These are phyloP conservation scores for Quercus robur DNA, from an alignment of 306 rosid genomes.

Conservation along the genomic window DNA sequence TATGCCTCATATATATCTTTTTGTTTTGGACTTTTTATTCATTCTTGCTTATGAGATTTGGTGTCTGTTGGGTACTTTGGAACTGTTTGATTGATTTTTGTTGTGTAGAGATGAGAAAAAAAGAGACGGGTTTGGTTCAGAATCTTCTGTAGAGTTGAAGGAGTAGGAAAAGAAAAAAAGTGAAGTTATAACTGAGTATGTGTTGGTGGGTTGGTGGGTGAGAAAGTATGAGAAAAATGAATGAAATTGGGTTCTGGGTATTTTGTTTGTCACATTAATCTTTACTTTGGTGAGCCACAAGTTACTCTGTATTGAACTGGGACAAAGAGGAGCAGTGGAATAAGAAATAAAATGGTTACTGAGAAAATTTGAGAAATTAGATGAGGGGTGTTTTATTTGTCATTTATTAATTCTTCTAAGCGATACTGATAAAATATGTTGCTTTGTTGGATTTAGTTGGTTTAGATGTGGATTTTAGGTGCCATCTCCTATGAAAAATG, in stretches of 20 bases:
- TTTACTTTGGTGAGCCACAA: too few species aligned
- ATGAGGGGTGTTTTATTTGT: neutral
- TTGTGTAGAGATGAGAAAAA: neutral
- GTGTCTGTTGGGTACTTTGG: neutral
- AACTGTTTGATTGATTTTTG: neutral
- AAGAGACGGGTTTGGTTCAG: neutral
- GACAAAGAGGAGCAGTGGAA: neutral
- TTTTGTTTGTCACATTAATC: neutral
- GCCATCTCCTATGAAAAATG: neutral
- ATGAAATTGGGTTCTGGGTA: neutral
- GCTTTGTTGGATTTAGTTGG: neutral
- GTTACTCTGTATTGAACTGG: neutral
- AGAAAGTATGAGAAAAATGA: neutral
- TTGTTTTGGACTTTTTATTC: neutral
- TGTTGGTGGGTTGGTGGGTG: neutral
- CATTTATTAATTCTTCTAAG: neutral
- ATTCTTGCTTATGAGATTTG: neutral
- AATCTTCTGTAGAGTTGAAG: neutral
- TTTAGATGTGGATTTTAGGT: neutral
- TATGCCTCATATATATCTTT: neutral
- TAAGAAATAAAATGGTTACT: neutral
- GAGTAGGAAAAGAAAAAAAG: neutral
- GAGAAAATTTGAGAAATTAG: neutral
- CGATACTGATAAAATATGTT: neutral
- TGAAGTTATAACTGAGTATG: neutral